A percentile compares a stretch with the other conserved stretches of the same genome.
These are phyloP conservation scores for Stephania japonica DNA, from an alignment of 164 flowering plant genomes.

Conservation along the genomic window DNA sequence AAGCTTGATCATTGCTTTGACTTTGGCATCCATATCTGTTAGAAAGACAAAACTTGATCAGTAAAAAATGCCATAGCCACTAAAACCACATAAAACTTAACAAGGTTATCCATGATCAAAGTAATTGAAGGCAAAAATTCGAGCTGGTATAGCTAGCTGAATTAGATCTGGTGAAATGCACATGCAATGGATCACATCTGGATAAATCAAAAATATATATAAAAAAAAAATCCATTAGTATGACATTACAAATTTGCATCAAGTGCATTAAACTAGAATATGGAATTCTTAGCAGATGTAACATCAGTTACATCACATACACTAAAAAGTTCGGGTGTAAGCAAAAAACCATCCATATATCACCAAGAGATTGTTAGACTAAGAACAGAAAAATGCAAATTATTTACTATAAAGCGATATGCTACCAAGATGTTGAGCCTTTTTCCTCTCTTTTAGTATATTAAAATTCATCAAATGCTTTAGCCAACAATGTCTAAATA, in stretches of 20 bases:
- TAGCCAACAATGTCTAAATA: background rate
- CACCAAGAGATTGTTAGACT: background rate
- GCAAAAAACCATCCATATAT: background rate
- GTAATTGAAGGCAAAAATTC: background rate
- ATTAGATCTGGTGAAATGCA: background rate
- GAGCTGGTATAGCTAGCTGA: background rate
- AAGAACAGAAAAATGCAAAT: background rate
- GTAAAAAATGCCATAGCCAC: background rate
- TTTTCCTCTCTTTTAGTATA: background rate
- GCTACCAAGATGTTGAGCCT: background rate
- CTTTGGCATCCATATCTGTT: conserved; percentile 84
- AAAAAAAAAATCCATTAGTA: background rate
- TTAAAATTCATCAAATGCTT: background rate
- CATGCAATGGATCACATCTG: background rate
- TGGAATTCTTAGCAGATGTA: background rate
- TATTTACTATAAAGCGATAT: background rate
- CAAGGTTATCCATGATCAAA: background rate
- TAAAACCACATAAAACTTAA: background rate
- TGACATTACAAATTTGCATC: background rate
- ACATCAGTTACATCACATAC: background rate
- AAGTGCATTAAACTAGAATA: background rate
- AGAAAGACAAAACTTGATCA: conserved; percentile 8
- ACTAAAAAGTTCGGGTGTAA: background rate
- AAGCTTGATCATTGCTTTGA: conserved; percentile 91
- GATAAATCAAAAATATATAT: background rate